A percentile compares a stretch with the other conserved stretches of the same genome.
phyloP scores from a whole-genome alignment of 2,329 filamentous ascomycete species.

The Penicillium sp. region DNA sequence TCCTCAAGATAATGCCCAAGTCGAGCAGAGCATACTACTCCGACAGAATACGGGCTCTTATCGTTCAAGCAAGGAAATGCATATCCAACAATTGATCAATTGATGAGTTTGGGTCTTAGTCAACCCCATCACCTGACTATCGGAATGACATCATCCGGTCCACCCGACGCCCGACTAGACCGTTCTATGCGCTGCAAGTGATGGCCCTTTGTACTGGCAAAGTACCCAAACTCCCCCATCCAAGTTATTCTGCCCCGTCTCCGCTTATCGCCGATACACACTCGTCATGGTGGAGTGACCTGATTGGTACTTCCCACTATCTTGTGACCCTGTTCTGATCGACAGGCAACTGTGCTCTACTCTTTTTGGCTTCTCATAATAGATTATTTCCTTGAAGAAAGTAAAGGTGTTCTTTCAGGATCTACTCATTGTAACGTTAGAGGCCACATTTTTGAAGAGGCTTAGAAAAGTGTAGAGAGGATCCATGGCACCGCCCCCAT shows the following conservation, averaged over 20 bases:
- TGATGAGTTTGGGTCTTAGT: not conserved
- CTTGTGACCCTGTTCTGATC: constrained; percentile 8
- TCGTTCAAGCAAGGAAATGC: too few species aligned
- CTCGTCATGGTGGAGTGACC: constrained; percentile 7
- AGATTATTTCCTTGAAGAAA: too few species aligned
- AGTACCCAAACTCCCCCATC: not conserved
- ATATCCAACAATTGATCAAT: too few species aligned
- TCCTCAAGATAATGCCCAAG: too few species aligned
- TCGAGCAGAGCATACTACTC: not conserved
- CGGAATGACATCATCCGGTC: constrained; percentile 29
- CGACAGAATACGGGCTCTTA: not conserved
- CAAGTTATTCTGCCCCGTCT: not conserved
- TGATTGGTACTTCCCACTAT: constrained; percentile 5
- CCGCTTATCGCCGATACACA: not conserved
- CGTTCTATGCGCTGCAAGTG: constrained; percentile 32
- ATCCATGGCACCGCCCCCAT: constrained; percentile 16
- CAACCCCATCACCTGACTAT: not conserved
- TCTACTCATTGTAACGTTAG: too few species aligned
- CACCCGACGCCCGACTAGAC: constrained; percentile 27
- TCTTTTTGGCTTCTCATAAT: not conserved
- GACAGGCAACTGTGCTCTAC: constrained; percentile 3
- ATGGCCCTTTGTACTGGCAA: constrained; percentile 14
- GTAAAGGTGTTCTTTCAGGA: too few species aligned
- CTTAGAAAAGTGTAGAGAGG: not conserved
- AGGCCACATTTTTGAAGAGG: too few species aligned